Conservation (phyloP, 2,329 filamentous ascomycete species). For the Penicillium sp. region DNA sequence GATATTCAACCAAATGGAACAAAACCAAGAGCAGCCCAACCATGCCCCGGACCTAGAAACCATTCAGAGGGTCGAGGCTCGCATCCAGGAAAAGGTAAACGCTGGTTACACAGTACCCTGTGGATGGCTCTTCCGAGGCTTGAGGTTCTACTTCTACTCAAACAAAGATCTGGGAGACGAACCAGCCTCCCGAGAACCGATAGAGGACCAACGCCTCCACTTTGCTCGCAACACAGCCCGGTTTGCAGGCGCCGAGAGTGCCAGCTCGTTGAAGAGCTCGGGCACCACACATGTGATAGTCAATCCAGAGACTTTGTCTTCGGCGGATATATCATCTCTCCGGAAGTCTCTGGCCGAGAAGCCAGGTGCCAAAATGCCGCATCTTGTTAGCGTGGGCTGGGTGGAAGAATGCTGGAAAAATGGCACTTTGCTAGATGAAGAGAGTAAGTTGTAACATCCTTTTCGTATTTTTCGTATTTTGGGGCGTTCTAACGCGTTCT, state of each 20-base stretch:
- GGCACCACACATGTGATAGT: conserved; percentile 73
- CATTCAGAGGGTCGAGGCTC: conserved; percentile 56
- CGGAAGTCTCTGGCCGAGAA: conserved; percentile 30
- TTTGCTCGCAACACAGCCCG: conserved; percentile 59
- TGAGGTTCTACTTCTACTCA: conserved; percentile 46
- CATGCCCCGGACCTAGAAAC: conserved; percentile 51
- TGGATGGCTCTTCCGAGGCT: conserved; percentile 52
- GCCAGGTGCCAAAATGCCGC: conserved; percentile 56
- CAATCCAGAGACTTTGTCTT: conserved; percentile 46
- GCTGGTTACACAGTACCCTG: conserved; percentile 34
- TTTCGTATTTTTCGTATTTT: background rate
- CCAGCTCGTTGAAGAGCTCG: conserved; percentile 51
- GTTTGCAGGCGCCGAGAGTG: conserved; percentile 68
- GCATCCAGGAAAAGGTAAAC: conserved; percentile 50
- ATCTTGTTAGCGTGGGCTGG: conserved; percentile 71
- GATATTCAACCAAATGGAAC: conserved; percentile 46
- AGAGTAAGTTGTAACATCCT: conserved; percentile 46
- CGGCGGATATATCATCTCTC: conserved; percentile 43
- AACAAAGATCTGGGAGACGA: background rate
- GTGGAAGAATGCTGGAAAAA: conserved; percentile 78
- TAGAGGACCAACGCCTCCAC: conserved; percentile 32
- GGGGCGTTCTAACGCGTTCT: background rate
- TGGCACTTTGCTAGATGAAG: conserved; percentile 76
- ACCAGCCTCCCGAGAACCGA: background rate
- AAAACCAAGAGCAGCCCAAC: conserved; percentile 18